These are phyloP conservation scores for Plasmodium reichenowi DNA, from an alignment of 169 alveolate species.

Conservation along the genomic window DNA sequence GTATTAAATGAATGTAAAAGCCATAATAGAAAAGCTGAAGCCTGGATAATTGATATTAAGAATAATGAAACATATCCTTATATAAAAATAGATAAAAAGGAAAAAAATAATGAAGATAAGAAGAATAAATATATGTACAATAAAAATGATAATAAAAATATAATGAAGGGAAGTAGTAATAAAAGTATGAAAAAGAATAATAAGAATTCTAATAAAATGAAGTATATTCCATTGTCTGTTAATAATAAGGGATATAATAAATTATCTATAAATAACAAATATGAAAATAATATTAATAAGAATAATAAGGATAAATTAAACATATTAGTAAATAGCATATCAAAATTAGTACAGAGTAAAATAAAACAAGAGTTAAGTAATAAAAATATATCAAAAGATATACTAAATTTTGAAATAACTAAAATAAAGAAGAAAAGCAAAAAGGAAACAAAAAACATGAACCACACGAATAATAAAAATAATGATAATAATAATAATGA, in stretches of 20 bases:
- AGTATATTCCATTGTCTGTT: not conserved
- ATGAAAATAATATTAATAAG: not conserved
- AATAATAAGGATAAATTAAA: slow-evolving; percentile 23
- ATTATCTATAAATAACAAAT: not conserved
- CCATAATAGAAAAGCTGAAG: slow-evolving; percentile 23
- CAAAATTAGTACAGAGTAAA: slow-evolving; percentile 54
- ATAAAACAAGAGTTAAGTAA: slow-evolving; percentile 54
- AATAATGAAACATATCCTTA: slow-evolving; percentile 67
- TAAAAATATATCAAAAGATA: slow-evolving; percentile 59
- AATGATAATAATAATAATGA: too few relatives aligned
- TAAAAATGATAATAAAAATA: not conserved
- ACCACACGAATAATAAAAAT: too few relatives aligned
- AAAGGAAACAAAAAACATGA: too few relatives aligned
- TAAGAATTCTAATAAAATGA: not conserved
- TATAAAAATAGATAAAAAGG: slow-evolving; percentile 36
- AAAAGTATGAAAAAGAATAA: not conserved
- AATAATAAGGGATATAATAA: not conserved
- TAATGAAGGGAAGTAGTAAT: not conserved
- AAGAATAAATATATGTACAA: not conserved
- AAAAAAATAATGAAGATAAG: not conserved
- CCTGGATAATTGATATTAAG: slow-evolving; percentile 69
- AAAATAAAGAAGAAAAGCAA: slow-evolving; percentile 45
- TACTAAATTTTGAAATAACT: slow-evolving; percentile 67
- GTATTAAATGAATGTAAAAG: not conserved
- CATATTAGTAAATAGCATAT: slow-evolving; percentile 46